Percentiles rank a stretch among this genome's conserved stretches.
phyloP scores from a whole-genome alignment of 495 filamentous ascomycete genomes.

The Tetracladium setigerum region DNA sequence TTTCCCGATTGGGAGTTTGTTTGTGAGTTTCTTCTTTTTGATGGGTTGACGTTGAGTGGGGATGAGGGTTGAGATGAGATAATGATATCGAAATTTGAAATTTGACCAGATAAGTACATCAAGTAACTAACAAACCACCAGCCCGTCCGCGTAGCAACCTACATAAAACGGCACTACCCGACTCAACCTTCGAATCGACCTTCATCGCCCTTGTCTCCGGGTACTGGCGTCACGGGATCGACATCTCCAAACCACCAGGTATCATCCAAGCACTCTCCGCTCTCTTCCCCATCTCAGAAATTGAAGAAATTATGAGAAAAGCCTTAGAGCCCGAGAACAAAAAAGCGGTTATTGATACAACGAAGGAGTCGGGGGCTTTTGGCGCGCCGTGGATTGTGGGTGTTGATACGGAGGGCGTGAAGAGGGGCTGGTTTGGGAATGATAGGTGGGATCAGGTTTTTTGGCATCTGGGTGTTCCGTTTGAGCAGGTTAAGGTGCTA shows the following conservation, averaged over 20 bases:
- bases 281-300: slow-evolving; percentile 2
- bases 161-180: slow-evolving; percentile 6
- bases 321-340: slow-evolving; percentile 14
- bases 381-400: slow-evolving; percentile 15
- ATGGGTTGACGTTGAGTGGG: no score
- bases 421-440: slow-evolving; percentile 11
- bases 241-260: slow-evolving; percentile 7
- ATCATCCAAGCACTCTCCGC: slow-evolving; percentile 5
- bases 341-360: slow-evolving; percentile 9
- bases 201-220: slow-evolving; percentile 9
- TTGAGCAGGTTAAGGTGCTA: slow-evolving; percentile 5
- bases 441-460: slow-evolving; percentile 17
- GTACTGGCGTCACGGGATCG: slow-evolving; percentile 12
- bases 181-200: slow-evolving; percentile 5
- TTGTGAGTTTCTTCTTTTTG: slow-evolving; percentile 3
- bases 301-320: slow-evolving; percentile 6
- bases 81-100: no score
- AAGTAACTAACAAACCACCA: no score
- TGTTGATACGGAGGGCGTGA: slow-evolving; percentile 5
- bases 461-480: slow-evolving; percentile 8
- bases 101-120: no score
- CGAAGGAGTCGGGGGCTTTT: slow-evolving; percentile 8
- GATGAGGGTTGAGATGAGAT: no score
- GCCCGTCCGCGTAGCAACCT: slow-evolving; percentile 9
- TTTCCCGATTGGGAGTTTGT: slow-evolving; percentile 9